Base-by-base conservation (phyloP, 257 asterid species). In the Petunia axillaris region DNA sequence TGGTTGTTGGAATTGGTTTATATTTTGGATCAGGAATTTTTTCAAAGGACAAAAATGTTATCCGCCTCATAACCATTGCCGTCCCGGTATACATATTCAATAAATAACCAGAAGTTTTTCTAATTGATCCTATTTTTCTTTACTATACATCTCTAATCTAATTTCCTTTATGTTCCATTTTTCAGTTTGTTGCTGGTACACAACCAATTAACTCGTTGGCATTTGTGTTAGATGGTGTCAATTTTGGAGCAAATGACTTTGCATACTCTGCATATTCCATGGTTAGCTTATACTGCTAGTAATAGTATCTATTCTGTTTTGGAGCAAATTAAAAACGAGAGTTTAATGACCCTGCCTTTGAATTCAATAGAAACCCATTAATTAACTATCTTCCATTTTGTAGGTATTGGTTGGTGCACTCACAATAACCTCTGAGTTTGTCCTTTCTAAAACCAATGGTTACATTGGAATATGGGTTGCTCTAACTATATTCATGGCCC, bases 381-480 rank as follows among this genome's bases (percentile, higher is more conserved):
- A 70, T 25, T 16, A 70, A 44, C 15, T 48, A 6, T 14, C 62
- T 41, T 50, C 40, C 59, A 8, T 57, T 83, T 4, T 48, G 41
- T 88, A 95, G 98, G 97, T 93, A 65, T 63, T 87, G 43, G 96
- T 95, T 64, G 88, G 97, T 38, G 65, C 82, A 48, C 80, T 81
- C 59, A 95, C 96, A 89, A 91, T 93, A 78, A 97, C 94, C 52
- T 88, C 87, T 74, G 83, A 93, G 86, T 89, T 92, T 81, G 43
- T 87, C 16, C 89, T 95, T 80, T 85, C 91, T 9, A 89, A 91
- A 82, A 41, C 80, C n/a, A 81, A 82, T 78, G 98, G 97, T 3
- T 95, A 91, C 73, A 83, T 95, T 8, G 99, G 99, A 59, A 93
- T 95, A 70, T 95, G 99, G 99, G 78, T 87, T 60, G 97, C 98